A percentile compares a stretch with the other conserved stretches of the same genome.
Evolutionary conservation across 2,329 filamentous ascomycete species (phyloP).

Genomic region (Pseudogymnoascus sp.): DNA sequence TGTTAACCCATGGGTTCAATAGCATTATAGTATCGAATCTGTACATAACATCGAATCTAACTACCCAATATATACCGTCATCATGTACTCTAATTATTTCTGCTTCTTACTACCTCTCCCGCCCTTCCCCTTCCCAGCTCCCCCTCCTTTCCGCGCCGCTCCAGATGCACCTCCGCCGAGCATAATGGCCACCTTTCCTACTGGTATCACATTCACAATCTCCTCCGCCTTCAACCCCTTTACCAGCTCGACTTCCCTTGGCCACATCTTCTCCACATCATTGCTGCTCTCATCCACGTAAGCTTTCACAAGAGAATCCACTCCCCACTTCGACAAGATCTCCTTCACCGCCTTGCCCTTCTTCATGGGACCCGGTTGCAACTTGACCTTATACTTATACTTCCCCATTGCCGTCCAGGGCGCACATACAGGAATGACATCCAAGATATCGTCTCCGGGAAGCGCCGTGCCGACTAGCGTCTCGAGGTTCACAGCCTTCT

Average conservation of each 20-base stretch:
- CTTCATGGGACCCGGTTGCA: slow-evolving; percentile 84
- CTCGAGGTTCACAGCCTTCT: slow-evolving; percentile 46
- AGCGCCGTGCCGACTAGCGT: slow-evolving; percentile 69
- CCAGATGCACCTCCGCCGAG: slow-evolving; percentile 50
- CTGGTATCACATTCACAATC: slow-evolving; percentile 71
- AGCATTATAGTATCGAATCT: neutral
- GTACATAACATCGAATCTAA: neutral
- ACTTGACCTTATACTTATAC: slow-evolving; percentile 89
- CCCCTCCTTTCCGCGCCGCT: slow-evolving; percentile 31
- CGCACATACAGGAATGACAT: slow-evolving; percentile 55
- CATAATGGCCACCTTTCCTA: slow-evolving; percentile 74
- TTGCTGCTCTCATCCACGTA: slow-evolving; percentile 49
- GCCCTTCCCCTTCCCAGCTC: slow-evolving; percentile 29
- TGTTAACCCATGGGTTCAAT: neutral
- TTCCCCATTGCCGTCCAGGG: slow-evolving; percentile 56
- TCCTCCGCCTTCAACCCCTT: slow-evolving; percentile 75
- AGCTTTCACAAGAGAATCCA: slow-evolving; percentile 20
- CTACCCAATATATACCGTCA: neutral
- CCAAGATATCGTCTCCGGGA: slow-evolving; percentile 74
- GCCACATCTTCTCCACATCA: slow-evolving; percentile 73
- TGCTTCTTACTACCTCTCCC: slow-evolving; percentile 24
- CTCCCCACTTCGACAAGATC: slow-evolving; percentile 72
- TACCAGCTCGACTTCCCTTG: slow-evolving; percentile 76
- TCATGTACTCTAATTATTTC: slow-evolving; percentile 14
- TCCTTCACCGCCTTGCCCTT: slow-evolving; percentile 93